Evolutionary conservation across 176 grass and related monocot genomes (phyloP), one percentile per base, ranked within the genome.

Genomic region (Oryza rufipogon): DNA sequence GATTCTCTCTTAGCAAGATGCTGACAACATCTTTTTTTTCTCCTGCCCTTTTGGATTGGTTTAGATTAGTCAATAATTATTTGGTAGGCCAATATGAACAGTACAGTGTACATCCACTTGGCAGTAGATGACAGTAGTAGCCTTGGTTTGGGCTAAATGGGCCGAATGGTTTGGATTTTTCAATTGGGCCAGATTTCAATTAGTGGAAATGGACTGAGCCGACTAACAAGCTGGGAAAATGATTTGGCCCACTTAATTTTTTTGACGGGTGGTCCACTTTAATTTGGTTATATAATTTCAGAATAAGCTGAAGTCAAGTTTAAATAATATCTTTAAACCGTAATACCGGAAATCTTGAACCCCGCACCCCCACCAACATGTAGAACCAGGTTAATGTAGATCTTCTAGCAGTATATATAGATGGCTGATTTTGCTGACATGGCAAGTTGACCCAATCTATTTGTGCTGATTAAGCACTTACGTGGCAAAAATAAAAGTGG

Each of bases 1-100:
- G 78, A 88, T 87, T 75, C 79, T 71, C 51, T 45, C 80, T 16
- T 73, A 56, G 48, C 23, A 91, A 30, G 41, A 85, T 71, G 77
- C 61, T 64, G 41, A 32, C 14, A 1, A n/a, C n/a, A n/a, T n/a
- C 36, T 4, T 0, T 69, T 71, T 56, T 19, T 56, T 19, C 52
- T 19, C 52, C 52, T 56, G 7, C 6, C 15, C 0, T 74, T 71
- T 14, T 22, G 11, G 5, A 1, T 19, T 28, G 19, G 38, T 64
- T 33, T 16, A 17, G 77, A 65, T 81, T 81, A 70, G 80, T 17
- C 52, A 45, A 67, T 74, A 61, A 58, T 83, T 70, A 70, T 12
- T 33, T 49, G 68, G 68, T 69, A 41, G 76, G 66, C 9, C 68
- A 52, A 52, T 61, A 46, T 63, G 71, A 41, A 30, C 38, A 38